phyloP scores from a whole-genome alignment of 768 basidiomycete genomes.

The Termitomyces sp. region DNA sequence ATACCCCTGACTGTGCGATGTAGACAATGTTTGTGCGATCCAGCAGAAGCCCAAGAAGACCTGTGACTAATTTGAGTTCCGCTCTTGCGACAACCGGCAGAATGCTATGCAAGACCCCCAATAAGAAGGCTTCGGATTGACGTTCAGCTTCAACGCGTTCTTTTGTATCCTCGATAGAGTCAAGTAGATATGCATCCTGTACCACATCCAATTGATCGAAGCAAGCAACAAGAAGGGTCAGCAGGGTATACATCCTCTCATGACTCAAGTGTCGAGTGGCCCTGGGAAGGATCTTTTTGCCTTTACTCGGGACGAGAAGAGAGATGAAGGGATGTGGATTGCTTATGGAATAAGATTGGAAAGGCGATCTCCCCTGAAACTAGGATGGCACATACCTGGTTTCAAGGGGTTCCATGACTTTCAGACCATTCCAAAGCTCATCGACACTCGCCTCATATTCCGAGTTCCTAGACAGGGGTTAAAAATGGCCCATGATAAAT shows the following conservation, averaged over 20 bases:
- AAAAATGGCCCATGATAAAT: background rate
- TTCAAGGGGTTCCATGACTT: conserved; percentile 89
- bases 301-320: conserved; percentile 81
- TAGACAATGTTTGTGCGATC: conserved; percentile 71
- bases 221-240: conserved; percentile 91
- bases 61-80: conserved; percentile 77
- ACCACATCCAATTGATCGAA: conserved; percentile 95
- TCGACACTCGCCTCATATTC: conserved; percentile 58
- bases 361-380: background rate
- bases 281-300: conserved; percentile 88
- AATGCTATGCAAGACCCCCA: conserved; percentile 82
- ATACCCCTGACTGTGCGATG: conserved; percentile 77
- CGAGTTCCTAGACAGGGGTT: conserved; percentile 38
- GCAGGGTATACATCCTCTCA: conserved; percentile 76
- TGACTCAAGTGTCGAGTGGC: conserved; percentile 78
- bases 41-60: conserved; percentile 77
- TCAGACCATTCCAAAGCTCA: conserved; percentile 72
- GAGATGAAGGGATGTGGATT: conserved; percentile 97
- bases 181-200: conserved; percentile 66
- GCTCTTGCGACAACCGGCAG: conserved; percentile 77
- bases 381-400: conserved; percentile 59
- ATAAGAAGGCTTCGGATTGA: conserved; percentile 89
- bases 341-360: conserved; percentile 33
- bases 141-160: conserved; percentile 69
- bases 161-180: conserved; percentile 53